phyloP scores from a whole-genome alignment of 1,139 yeast genomes.

The Debaryomyces subglobosus region DNA sequence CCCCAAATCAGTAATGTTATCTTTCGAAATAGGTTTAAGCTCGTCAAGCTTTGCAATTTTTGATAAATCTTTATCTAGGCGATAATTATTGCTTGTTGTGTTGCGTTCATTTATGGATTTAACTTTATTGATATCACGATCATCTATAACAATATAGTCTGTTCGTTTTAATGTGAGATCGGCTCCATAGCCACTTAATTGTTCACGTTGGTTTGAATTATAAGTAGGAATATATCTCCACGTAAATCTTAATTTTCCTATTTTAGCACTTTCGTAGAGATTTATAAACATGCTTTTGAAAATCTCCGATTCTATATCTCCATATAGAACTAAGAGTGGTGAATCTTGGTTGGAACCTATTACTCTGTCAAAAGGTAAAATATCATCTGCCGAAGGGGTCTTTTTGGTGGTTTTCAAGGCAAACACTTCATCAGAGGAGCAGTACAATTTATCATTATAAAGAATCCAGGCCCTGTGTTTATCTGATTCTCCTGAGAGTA shows the following conservation, averaged over 20 bases:
- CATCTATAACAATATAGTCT: conserved; percentile 67
- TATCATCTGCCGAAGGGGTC: conserved; percentile 18
- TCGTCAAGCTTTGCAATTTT: conserved; percentile 17
- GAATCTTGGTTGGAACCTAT: conserved; percentile 51
- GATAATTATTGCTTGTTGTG: background rate
- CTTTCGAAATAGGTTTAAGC: conserved; percentile 28
- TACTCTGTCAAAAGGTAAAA: conserved; percentile 59
- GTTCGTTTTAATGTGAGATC: conserved; percentile 63
- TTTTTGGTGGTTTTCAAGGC: conserved; percentile 56
- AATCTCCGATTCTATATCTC: conserved; percentile 47
- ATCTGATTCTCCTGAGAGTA: conserved; percentile 21
- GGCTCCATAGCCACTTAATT: conserved; percentile 67
- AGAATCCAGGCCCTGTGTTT: conserved; percentile 53
- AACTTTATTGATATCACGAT: conserved; percentile 36
- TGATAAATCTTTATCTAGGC: conserved; percentile 14
- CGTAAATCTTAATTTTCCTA: conserved; percentile 70
- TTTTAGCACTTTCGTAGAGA: conserved; percentile 59
- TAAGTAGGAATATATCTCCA: conserved; percentile 66
- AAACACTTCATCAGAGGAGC: conserved; percentile 68
- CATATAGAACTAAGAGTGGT: conserved; percentile 51
- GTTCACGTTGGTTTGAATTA: conserved; percentile 26
- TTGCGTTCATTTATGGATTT: conserved; percentile 9
- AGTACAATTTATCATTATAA: conserved; percentile 56
- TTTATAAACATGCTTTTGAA: conserved; percentile 62
- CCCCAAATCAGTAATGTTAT: conserved; percentile 43